Conservation (phyloP, 345 rosid genomes). For the Moricandia arvensis region DNA sequence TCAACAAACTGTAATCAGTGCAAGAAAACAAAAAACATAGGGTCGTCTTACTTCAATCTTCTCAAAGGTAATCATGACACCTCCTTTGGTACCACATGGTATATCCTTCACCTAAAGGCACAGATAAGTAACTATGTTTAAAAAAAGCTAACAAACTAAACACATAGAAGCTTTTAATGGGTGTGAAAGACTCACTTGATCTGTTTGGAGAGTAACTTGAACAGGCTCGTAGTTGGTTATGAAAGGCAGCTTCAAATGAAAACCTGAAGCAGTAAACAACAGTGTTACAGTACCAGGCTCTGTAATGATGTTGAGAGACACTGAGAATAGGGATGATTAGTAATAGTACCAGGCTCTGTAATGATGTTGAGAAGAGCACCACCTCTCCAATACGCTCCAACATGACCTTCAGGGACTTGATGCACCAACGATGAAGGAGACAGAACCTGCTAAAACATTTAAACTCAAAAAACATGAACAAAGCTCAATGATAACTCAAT, state of each 20-base stretch:
- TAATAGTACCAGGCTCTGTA: conserved; percentile 39
- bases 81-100: conserved; percentile 96
- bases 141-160: background rate
- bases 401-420: conserved; percentile 95
- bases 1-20: background rate
- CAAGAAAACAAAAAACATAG: background rate
- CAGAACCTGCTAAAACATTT: conserved; percentile 43
- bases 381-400: conserved; percentile 95
- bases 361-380: conserved; percentile 74
- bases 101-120: conserved; percentile 71
- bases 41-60: conserved; percentile 74
- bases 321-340: no score
- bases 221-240: conserved; percentile 83
- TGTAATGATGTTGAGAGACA: conserved; percentile 42
- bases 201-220: conserved; percentile 95
- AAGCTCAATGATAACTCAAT: background rate
- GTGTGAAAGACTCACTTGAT: conserved; percentile 48
- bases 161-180: background rate
- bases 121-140: background rate
- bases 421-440: conserved; percentile 63
- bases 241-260: conserved; percentile 78
- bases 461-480: background rate
- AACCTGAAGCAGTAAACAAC: conserved; percentile 43
- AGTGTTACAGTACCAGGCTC: conserved; percentile 28
- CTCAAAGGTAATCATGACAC: conserved; percentile 91